Percentiles rank a stretch among this genome's conserved stretches.
phyloP scores from a whole-genome alignment of 768 basidiomycete genomes.

The Pluteus cervinus region DNA sequence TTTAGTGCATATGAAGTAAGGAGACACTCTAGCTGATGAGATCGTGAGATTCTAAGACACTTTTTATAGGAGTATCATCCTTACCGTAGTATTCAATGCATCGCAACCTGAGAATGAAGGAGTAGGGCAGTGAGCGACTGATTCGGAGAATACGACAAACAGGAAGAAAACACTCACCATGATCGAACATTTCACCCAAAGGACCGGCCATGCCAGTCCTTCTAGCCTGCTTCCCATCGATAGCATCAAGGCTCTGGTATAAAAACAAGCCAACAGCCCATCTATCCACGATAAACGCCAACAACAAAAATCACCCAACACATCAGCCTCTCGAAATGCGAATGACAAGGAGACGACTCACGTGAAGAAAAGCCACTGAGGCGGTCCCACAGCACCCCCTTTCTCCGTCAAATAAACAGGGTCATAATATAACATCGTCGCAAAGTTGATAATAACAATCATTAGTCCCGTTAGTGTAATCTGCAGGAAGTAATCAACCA shows the following conservation, averaged over 20 bases:
- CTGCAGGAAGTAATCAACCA: constrained; percentile 29
- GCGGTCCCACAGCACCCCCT: constrained; percentile 55
- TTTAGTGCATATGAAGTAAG: constrained; percentile 82
- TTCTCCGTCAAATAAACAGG: constrained; percentile 67
- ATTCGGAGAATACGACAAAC: background rate
- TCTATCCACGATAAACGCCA: no score
- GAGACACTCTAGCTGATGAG: constrained; percentile 73
- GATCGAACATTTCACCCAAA: constrained; percentile 97
- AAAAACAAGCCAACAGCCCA: constrained; percentile 87
- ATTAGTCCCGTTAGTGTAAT: constrained; percentile 83
- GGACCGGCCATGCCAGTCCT: constrained; percentile 98
- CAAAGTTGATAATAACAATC: constrained; percentile 80
- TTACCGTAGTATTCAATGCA: constrained; percentile 90
- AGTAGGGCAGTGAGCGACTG: background rate
- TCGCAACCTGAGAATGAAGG: constrained; percentile 58
- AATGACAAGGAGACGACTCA: constrained; percentile 27
- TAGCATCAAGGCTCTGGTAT: constrained; percentile 87
- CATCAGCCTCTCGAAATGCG: background rate
- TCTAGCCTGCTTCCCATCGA: constrained; percentile 96
- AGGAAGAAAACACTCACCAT: constrained; percentile 46
- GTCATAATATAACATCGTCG: constrained; percentile 80
- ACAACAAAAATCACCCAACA: constrained; percentile 4
- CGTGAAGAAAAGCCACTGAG: constrained; percentile 91
- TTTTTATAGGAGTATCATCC: constrained; percentile 2
- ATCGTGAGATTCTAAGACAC: background rate